phyloP scores from a whole-genome alignment of 192 early-diverging fungal genomes.

The Allomyces javanicus region DNA sequence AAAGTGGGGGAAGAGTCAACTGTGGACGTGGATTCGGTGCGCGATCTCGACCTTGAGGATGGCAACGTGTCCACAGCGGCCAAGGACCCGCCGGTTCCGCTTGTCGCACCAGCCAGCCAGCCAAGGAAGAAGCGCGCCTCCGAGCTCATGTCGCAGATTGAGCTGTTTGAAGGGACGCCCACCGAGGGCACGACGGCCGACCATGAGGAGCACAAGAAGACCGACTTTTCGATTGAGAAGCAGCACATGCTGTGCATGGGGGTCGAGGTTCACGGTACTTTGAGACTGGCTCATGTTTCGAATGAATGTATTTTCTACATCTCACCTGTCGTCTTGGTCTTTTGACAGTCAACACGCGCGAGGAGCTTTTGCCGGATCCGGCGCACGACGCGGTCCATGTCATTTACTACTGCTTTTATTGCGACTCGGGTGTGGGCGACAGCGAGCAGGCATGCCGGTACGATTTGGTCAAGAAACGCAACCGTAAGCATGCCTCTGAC shows the following conservation, averaged over 20 bases:
- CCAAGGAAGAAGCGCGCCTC: too few species aligned
- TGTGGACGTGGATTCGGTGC: too few species aligned
- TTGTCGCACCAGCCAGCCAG: too few species aligned
- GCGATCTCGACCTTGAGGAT: too few species aligned
- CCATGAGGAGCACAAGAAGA: neutral
- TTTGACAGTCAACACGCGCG: slow-evolving; percentile 8
- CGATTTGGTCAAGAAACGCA: slow-evolving; percentile 19
- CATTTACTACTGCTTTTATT: slow-evolving; percentile 48
- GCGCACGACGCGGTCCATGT: slow-evolving; percentile 31
- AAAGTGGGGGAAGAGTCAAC: too few species aligned
- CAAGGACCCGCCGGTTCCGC: too few species aligned
- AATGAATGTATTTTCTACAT: neutral
- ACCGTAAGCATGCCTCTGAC: slow-evolving; percentile 10
- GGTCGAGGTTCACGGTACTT: slow-evolving; percentile 38
- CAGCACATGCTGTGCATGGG: slow-evolving; percentile 27
- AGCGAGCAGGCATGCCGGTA: slow-evolving; percentile 27
- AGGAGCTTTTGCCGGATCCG: slow-evolving; percentile 44
- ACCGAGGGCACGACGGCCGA: too few species aligned
- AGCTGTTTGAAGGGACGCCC: too few species aligned
- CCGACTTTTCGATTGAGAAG: slow-evolving; percentile 17
- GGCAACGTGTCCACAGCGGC: too few species aligned
- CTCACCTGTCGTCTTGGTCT: neutral
- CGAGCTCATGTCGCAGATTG: too few species aligned
- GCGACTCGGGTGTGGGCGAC: neutral
- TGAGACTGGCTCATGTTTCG: slow-evolving; percentile 2